Percentiles rank a stretch among this genome's conserved stretches.
Evolutionary conservation across 2,329 filamentous ascomycete species (phyloP).

Genomic region (Alternaria novae-zelandiae): DNA sequence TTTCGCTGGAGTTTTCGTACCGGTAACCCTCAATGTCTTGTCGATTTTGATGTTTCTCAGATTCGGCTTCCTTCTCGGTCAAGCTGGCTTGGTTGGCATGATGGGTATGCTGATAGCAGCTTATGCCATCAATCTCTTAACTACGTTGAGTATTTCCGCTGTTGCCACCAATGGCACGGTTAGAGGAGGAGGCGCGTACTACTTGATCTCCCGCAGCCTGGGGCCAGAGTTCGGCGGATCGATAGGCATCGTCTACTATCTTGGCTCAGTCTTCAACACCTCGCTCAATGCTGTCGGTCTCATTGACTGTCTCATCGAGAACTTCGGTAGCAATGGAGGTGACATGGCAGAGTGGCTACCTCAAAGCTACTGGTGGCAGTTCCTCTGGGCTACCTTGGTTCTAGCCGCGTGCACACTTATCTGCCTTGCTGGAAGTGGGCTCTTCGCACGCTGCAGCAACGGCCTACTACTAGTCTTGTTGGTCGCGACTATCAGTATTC

Average conservation of each 20-base stretch:
- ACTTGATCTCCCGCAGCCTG: conserved; percentile 82
- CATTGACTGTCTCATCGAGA: conserved; percentile 80
- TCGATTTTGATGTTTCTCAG: conserved; percentile 93
- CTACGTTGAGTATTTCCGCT: conserved; percentile 83
- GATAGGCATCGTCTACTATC: conserved; percentile 85
- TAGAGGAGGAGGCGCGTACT: conserved; percentile 85
- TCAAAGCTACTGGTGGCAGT: conserved; percentile 77
- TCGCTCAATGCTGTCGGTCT: conserved; percentile 87
- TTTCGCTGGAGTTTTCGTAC: conserved; percentile 73
- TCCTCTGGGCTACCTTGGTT: conserved; percentile 75
- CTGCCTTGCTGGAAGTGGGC: conserved; percentile 78
- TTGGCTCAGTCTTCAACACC: conserved; percentile 84
- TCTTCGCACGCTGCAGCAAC: conserved; percentile 82
- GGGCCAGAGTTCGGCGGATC: conserved; percentile 89
- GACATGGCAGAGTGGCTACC: conserved; percentile 67
- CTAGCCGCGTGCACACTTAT: conserved; percentile 75
- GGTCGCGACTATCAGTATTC: conserved; percentile 80
- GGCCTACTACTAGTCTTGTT: conserved; percentile 73
- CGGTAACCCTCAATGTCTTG: conserved; percentile 85
- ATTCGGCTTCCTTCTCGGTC: conserved; percentile 83
- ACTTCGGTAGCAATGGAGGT: conserved; percentile 67
- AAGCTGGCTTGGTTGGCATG: conserved; percentile 79
- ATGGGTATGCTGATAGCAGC: conserved; percentile 76
- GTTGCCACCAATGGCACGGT: conserved; percentile 92
- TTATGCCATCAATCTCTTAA: conserved; percentile 84